These are phyloP conservation scores for Eucalyptus virginea DNA, from an alignment of 345 rosid species.

Conservation along the genomic window DNA sequence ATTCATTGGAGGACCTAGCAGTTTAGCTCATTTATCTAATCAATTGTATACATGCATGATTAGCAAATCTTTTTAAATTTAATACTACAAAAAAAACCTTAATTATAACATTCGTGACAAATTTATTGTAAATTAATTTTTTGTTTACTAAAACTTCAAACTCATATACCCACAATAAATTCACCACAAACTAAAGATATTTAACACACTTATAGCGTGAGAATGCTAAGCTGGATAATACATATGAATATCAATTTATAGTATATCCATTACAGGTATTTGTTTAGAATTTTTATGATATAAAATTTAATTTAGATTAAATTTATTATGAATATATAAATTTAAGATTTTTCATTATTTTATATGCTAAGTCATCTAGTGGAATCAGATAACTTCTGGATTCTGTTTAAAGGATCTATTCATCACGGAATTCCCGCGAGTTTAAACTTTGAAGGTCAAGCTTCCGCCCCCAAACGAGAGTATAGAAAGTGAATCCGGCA, in stretches of 20 bases:
- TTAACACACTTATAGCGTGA: not conserved
- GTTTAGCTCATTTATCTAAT: not conserved
- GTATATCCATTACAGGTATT: rapidly evolving
- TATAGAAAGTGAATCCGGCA: not conserved
- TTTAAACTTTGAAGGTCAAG: not conserved
- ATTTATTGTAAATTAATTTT: rapidly evolving
- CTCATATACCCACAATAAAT: too few relatives aligned
- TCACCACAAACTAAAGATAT: rapidly evolving
- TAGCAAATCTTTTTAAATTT: not conserved
- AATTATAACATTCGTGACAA: too few relatives aligned
- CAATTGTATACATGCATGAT: not conserved
- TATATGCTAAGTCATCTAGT: not conserved
- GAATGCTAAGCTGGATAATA: rapidly evolving
- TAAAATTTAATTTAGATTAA: too few relatives aligned
- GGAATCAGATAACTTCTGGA: not conserved
- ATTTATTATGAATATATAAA: too few relatives aligned
- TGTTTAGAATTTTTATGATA: rapidly evolving
- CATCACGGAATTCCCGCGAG: not conserved
- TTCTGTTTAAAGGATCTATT: not conserved
- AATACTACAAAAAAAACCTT: too few relatives aligned
- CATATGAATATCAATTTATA: too few relatives aligned
- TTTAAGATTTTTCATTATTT: not conserved
- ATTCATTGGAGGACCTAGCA: not conserved
- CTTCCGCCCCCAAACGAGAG: not conserved
- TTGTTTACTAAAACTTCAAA: not conserved